These are phyloP conservation scores for Claviceps maximensis DNA, from an alignment of 2,329 filamentous ascomycete species.

Conservation along the genomic window DNA sequence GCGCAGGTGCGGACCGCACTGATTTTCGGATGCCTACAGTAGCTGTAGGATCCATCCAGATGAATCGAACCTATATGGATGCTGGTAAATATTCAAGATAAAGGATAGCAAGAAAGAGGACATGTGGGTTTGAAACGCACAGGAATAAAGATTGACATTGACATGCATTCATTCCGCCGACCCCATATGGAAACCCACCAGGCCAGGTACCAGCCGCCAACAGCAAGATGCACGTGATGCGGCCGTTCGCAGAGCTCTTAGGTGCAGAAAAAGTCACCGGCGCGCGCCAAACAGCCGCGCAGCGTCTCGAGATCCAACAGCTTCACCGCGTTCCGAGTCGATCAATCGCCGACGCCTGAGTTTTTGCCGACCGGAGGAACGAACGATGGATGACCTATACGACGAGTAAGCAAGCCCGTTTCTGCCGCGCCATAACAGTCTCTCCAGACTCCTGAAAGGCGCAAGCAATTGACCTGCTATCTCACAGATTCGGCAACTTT, in stretches of 20 bases:
- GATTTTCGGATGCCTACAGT: too few relatives aligned
- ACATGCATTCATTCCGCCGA: too few relatives aligned
- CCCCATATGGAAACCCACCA: neutral
- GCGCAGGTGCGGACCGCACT: too few relatives aligned
- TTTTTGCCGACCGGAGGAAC: constrained; percentile 9
- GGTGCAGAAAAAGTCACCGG: constrained; percentile 9
- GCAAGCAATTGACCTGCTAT: constrained; percentile 4
- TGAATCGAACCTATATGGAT: too few relatives aligned
- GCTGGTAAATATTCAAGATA: too few relatives aligned
- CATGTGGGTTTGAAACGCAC: too few relatives aligned
- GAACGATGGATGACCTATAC: constrained; percentile 86
- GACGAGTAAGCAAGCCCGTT: constrained; percentile 57
- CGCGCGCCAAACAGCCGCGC: constrained; percentile 2
- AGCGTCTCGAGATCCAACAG: neutral
- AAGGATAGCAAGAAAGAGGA: too few relatives aligned
- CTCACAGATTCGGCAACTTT: constrained; percentile 81
- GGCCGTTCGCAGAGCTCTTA: constrained; percentile 1
- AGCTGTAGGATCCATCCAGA: too few relatives aligned
- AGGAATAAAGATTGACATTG: too few relatives aligned
- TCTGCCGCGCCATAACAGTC: neutral
- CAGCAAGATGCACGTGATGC: constrained; percentile 7
- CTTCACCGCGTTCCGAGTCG: constrained; percentile 11
- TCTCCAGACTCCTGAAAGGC: neutral
- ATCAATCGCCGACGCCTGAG: constrained; percentile 6
- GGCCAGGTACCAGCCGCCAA: too few relatives aligned